These are phyloP conservation scores for Cladorrhinum sp. DNA, from an alignment of 2,329 filamentous ascomycete genomes.

Conservation along the genomic window DNA sequence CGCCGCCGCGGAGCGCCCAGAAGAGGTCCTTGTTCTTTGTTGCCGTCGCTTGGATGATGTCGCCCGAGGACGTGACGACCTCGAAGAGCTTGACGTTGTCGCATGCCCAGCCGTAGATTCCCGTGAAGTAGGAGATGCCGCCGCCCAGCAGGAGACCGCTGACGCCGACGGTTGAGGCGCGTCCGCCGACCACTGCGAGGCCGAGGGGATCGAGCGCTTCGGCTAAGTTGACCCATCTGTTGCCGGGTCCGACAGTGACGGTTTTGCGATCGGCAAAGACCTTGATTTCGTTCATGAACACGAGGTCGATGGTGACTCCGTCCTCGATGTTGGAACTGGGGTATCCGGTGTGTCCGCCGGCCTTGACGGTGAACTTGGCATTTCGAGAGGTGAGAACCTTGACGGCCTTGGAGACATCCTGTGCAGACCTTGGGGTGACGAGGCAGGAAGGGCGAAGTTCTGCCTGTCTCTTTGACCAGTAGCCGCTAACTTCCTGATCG, in stretches of 20 bases:
- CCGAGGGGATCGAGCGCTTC: slow-evolving; percentile 37
- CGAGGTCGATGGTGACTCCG: slow-evolving; percentile 44
- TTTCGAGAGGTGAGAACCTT: slow-evolving; percentile 20
- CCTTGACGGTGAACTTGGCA: slow-evolving; percentile 45
- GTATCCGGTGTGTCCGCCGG: slow-evolving; percentile 51
- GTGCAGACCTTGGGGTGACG: slow-evolving; percentile 36
- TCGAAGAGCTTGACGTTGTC: slow-evolving; percentile 45
- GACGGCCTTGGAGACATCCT: slow-evolving; percentile 32
- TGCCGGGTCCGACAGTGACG: slow-evolving; percentile 43
- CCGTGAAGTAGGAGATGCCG: slow-evolving; percentile 48
- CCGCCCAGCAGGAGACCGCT: slow-evolving; percentile 45
- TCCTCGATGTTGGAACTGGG: slow-evolving; percentile 41
- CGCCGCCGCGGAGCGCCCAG: slow-evolving; percentile 34
- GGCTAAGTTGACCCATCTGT: slow-evolving; percentile 44
- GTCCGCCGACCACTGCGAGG: slow-evolving; percentile 43
- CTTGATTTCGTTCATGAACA: slow-evolving; percentile 36
- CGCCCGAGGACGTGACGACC: slow-evolving; percentile 46
- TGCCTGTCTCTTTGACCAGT: slow-evolving; percentile 34
- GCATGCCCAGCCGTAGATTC: slow-evolving; percentile 44
- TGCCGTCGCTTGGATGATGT: slow-evolving; percentile 41
- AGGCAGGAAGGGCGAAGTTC: slow-evolving; percentile 25
- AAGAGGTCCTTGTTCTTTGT: slow-evolving; percentile 40
- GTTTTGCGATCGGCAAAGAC: slow-evolving; percentile 34
- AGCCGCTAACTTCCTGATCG: slow-evolving; percentile 25
- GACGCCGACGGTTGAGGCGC: slow-evolving; percentile 42